phyloP scores from a whole-genome alignment of 2,329 filamentous ascomycete genomes.

The Nakataea oryzae region DNA sequence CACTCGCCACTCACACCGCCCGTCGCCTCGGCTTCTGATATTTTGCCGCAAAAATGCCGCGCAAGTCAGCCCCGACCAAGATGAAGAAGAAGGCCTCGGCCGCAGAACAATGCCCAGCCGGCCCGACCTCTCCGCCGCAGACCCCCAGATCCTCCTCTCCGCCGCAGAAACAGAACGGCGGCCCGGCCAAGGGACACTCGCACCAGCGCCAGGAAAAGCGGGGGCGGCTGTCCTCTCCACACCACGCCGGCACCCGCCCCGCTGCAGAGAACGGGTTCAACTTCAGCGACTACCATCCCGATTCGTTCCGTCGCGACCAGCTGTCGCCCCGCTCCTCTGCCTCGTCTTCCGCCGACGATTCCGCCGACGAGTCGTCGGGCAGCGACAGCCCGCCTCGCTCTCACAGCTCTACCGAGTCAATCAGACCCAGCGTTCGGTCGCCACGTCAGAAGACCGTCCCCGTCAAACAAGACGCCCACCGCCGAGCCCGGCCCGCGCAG shows the following conservation, averaged over 20 bases:
- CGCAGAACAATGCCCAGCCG: slow-evolving; percentile 12
- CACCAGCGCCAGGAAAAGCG: slow-evolving; percentile 1
- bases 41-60: slow-evolving; percentile 17
- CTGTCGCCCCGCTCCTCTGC: slow-evolving; percentile 26
- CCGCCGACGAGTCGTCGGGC: slow-evolving; percentile 11
- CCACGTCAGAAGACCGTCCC: not conserved
- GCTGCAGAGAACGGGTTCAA: not conserved
- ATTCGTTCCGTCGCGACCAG: slow-evolving; percentile 17
- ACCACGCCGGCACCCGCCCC: slow-evolving; percentile 10
- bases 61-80: slow-evolving; percentile 24
- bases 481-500: not conserved
- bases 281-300: slow-evolving; percentile 14
- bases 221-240: slow-evolving; percentile 9
- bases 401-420: slow-evolving; percentile 10
- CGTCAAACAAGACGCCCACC: not conserved
- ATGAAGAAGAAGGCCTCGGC: slow-evolving; percentile 9
- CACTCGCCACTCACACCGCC: not conserved
- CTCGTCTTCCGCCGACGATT: slow-evolving; percentile 15
- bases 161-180: slow-evolving; percentile 17
- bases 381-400: slow-evolving; percentile 12
- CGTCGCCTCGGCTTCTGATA: not conserved
- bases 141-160: slow-evolving; percentile 26
- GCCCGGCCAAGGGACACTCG: slow-evolving; percentile 6
- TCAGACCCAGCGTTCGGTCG: slow-evolving; percentile 2
- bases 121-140: slow-evolving; percentile 30